phyloP scores from a whole-genome alignment of 1,139 yeast genomes.

The Nakaseomyces delphensis region DNA sequence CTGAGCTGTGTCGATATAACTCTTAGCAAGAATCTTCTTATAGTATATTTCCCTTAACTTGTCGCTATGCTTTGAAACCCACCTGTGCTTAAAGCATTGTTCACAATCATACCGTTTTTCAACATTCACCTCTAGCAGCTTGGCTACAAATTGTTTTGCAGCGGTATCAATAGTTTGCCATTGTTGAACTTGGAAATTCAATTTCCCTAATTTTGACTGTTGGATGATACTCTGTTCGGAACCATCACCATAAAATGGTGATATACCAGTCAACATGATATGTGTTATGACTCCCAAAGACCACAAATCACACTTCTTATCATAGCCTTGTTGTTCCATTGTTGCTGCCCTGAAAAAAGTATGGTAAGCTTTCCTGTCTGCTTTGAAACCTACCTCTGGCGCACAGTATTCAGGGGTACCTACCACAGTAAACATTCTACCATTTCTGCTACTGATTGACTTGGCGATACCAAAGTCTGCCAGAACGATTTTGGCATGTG shows the following conservation, averaged over 20 bases:
- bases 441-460: conserved; percentile 27
- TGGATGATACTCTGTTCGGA: conserved; percentile 33
- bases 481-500: conserved; percentile 43
- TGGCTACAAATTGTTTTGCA: conserved; percentile 40
- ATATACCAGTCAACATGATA: conserved; percentile 48
- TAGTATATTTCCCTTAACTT: conserved; percentile 29
- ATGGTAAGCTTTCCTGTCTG: conserved; percentile 22
- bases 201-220: conserved; percentile 36
- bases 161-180: conserved; percentile 37
- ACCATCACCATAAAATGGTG: conserved; percentile 50
- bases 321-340: conserved; percentile 37
- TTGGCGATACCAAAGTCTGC: conserved; percentile 67
- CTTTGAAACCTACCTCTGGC: conserved; percentile 49
- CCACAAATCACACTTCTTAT: conserved; percentile 57
- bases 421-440: conserved; percentile 46
- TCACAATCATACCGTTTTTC: conserved; percentile 33
- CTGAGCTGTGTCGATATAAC: neutral
- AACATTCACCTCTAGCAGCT: conserved; percentile 37
- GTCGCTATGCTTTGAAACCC: conserved; percentile 38
- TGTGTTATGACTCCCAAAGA: conserved; percentile 53
- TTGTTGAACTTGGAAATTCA: conserved; percentile 35
- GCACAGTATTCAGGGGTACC: conserved; percentile 67
- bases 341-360: conserved; percentile 27
- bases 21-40: conserved; percentile 14
- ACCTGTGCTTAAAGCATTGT: conserved; percentile 37